These are phyloP conservation scores for Cyclotella choctawhatcheeana DNA, from an alignment of 108 stramenopile genomes.

Conservation along the genomic window DNA sequence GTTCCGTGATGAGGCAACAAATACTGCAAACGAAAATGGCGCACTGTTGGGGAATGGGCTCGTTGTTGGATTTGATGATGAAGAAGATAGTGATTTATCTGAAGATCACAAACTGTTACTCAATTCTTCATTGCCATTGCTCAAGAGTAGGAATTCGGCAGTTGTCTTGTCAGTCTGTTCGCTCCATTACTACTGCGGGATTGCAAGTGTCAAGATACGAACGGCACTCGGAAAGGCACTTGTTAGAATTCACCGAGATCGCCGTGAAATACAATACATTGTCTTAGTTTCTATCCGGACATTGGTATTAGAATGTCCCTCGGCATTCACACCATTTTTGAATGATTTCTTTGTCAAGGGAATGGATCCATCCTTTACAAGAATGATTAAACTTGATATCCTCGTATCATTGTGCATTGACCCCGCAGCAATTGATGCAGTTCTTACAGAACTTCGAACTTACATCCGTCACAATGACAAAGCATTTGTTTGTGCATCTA, in stretches of 20 bases:
- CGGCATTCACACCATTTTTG: slow-evolving; percentile 95
- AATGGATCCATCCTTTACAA: slow-evolving; percentile 91
- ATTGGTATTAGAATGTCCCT: slow-evolving; percentile 91
- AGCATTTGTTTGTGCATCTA: slow-evolving; percentile 87
- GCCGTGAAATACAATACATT: slow-evolving; percentile 97
- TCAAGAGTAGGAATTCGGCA: slow-evolving; percentile 93
- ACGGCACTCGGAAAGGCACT: slow-evolving; percentile 92
- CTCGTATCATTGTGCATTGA: slow-evolving; percentile 84
- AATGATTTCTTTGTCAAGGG: slow-evolving; percentile 96
- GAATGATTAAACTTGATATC: slow-evolving; percentile 96
- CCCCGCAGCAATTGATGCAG: slow-evolving; percentile 79
- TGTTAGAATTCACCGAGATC: slow-evolving; percentile 93
- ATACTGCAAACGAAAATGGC: neutral
- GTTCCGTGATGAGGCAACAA: slow-evolving; percentile 44
- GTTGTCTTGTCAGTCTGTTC: slow-evolving; percentile 96
- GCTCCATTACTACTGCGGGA: slow-evolving; percentile 94
- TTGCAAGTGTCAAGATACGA: slow-evolving; percentile 72
- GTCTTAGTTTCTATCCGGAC: slow-evolving; percentile 91
- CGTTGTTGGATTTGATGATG: slow-evolving; percentile 36
- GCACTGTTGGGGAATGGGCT: neutral
- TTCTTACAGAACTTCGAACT: slow-evolving; percentile 91
- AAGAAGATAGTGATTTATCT: slow-evolving; percentile 84
- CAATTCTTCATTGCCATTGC: slow-evolving; percentile 84
- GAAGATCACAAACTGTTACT: slow-evolving; percentile 93
- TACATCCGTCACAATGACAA: slow-evolving; percentile 92